These are phyloP conservation scores for Phytophthora ramorum DNA, from an alignment of 352 stramenopile species.

Conservation along the genomic window DNA sequence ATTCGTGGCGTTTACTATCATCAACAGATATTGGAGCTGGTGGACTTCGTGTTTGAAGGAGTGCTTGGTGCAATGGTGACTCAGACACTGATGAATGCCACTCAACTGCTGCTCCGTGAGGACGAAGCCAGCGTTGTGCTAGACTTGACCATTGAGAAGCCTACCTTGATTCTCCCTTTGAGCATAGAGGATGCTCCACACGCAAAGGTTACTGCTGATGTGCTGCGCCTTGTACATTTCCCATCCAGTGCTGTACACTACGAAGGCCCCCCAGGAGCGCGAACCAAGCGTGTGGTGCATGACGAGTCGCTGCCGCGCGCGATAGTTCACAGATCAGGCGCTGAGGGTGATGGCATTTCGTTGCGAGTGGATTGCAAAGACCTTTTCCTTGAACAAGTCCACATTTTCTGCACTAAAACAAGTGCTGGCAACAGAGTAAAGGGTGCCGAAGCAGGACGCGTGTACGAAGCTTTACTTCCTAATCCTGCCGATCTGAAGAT, in stretches of 20 bases:
- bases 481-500: slow-evolving; percentile 59
- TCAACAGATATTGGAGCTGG: slow-evolving; percentile 84
- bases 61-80: slow-evolving; percentile 77
- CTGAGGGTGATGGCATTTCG: slow-evolving; percentile 29
- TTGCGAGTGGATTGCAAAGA: slow-evolving; percentile 49
- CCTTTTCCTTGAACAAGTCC: slow-evolving; percentile 60
- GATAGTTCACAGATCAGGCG: slow-evolving; percentile 15
- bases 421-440: slow-evolving; percentile 16
- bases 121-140: slow-evolving; percentile 65
- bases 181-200: slow-evolving; percentile 60
- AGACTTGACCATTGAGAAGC: slow-evolving; percentile 59
- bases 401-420: slow-evolving; percentile 45
- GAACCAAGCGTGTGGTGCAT: slow-evolving; percentile 42
- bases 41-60: slow-evolving; percentile 86
- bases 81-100: slow-evolving; percentile 73
- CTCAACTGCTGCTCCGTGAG: slow-evolving; percentile 73
- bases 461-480: slow-evolving; percentile 48
- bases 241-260: slow-evolving; percentile 68
- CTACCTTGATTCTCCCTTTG: slow-evolving; percentile 73
- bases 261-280: slow-evolving; percentile 35
- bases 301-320: slow-evolving; percentile 25
- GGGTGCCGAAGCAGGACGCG: slow-evolving; percentile 2
- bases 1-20: slow-evolving; percentile 87
- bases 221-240: slow-evolving; percentile 64
- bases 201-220: slow-evolving; percentile 62